Percentiles rank a stretch among this genome's conserved stretches.
Conservation (phyloP, 2,329 filamentous ascomycete species). For the Sphaerulina populicola region DNA sequence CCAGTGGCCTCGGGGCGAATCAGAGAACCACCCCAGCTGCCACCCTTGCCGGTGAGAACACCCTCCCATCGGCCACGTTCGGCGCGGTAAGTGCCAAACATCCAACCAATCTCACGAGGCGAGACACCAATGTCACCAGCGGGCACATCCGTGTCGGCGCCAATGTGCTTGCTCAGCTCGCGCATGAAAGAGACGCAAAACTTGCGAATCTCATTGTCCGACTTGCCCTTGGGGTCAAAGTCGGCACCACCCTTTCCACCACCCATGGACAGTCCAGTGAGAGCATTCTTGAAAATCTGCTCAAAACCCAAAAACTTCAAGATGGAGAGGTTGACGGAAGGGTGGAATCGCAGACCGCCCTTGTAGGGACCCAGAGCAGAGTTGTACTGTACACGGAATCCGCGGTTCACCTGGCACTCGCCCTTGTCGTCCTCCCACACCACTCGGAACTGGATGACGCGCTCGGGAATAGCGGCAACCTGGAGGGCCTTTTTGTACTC, state of each 20-base stretch:
- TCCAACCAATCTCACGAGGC: slow-evolving; percentile 82
- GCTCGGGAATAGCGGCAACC: slow-evolving; percentile 85
- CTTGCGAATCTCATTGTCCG: slow-evolving; percentile 90
- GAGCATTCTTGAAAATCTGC: slow-evolving; percentile 99
- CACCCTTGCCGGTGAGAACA: slow-evolving; percentile 91
- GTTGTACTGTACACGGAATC: slow-evolving; percentile 98
- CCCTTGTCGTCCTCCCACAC: slow-evolving; percentile 94
- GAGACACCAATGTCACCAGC: slow-evolving; percentile 95
- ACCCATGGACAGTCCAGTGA: slow-evolving; percentile 91
- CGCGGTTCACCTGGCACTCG: slow-evolving; percentile 82
- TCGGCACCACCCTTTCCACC: slow-evolving; percentile 96
- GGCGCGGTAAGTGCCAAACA: slow-evolving; percentile 90
- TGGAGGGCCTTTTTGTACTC: slow-evolving; percentile 88
- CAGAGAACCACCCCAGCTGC: slow-evolving; percentile 82
- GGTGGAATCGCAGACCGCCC: slow-evolving; percentile 92
- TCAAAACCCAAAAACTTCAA: slow-evolving; percentile 98
- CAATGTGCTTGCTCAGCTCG: slow-evolving; percentile 91
- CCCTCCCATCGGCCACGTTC: slow-evolving; percentile 89
- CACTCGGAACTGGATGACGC: slow-evolving; percentile 93
- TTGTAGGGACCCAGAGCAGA: slow-evolving; percentile 96
- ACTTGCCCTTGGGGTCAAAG: slow-evolving; percentile 98
- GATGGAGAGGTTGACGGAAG: slow-evolving; percentile 65
- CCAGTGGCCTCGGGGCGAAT: slow-evolving; percentile 96
- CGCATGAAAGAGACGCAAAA: slow-evolving; percentile 97
- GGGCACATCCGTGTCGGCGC: slow-evolving; percentile 89